Evolutionary conservation across 495 filamentous ascomycete genomes (phyloP).

Genomic region (Chaetomidium leptoderma): DNA sequence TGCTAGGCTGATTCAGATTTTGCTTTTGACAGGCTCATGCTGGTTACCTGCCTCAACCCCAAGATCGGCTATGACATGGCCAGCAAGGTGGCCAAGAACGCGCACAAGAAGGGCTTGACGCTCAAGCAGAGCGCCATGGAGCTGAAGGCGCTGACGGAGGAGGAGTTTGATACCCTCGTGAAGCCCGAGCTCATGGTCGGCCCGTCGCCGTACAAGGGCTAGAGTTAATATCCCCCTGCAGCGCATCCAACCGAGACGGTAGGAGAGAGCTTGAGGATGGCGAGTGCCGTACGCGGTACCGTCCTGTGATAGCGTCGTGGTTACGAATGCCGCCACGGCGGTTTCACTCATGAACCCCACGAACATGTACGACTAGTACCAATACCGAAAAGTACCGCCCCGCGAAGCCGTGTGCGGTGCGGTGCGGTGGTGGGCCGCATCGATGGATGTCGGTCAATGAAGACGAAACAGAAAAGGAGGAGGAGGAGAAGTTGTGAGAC

Average conservation of each 20-base stretch:
- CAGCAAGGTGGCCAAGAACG: slow-evolving; percentile 97
- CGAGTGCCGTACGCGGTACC: background rate
- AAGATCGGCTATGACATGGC: slow-evolving; percentile 99
- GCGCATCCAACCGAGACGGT: background rate
- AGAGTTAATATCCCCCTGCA: background rate
- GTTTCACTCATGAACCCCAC: background rate
- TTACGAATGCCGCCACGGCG: background rate
- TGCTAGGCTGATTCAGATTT: slow-evolving; percentile 12
- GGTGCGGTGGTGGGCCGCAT: background rate
- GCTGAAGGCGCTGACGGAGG: slow-evolving; percentile 80
- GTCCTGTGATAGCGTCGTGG: background rate
- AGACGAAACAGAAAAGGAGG: background rate
- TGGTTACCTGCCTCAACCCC: slow-evolving; percentile 97
- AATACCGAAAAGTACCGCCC: too few relatives aligned
- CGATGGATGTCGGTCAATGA: background rate
- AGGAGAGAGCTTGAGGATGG: too few relatives aligned
- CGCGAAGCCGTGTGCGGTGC: background rate
- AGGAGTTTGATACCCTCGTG: slow-evolving; percentile 88
- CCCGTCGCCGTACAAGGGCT: slow-evolving; percentile 58
- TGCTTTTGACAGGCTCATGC: slow-evolving; percentile 67
- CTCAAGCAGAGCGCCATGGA: slow-evolving; percentile 93
- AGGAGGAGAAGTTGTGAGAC: background rate
- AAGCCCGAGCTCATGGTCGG: slow-evolving; percentile 95
- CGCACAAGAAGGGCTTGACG: slow-evolving; percentile 94
- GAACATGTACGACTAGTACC: background rate